Evolutionary conservation across 805 yeast genomes (phyloP).

Genomic region (Maudiozyma barnettii): DNA sequence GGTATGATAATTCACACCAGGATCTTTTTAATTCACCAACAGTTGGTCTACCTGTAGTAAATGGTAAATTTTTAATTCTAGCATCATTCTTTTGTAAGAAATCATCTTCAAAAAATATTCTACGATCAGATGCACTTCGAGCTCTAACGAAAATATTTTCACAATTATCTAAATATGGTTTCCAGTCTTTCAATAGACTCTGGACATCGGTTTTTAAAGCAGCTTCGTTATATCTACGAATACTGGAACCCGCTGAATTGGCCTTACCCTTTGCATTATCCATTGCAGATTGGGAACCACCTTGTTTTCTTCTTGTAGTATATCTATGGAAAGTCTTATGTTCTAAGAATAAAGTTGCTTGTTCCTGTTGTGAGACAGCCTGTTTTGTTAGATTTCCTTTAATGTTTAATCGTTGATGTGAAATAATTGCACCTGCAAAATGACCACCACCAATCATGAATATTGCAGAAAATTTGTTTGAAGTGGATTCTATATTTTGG

Average conservation of each 20-base stretch:
- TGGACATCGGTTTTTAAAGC: constrained; percentile 73
- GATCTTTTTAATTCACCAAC: constrained; percentile 69
- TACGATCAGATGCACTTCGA: constrained; percentile 58
- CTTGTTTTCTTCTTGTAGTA: constrained; percentile 93
- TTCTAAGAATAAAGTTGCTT: constrained; percentile 53
- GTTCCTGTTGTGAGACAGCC: constrained; percentile 43
- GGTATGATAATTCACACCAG: constrained; percentile 68
- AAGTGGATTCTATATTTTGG: constrained; percentile 10
- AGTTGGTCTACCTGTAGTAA: constrained; percentile 84
- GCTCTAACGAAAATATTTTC: constrained; percentile 72
- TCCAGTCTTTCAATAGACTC: constrained; percentile 60
- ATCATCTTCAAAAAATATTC: constrained; percentile 53
- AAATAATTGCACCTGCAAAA: constrained; percentile 89
- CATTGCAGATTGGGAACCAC: constrained; percentile 90
- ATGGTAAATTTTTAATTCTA: constrained; percentile 67
- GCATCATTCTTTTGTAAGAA: constrained; percentile 44
- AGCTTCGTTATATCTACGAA: constrained; percentile 84
- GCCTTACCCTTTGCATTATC: constrained; percentile 94
- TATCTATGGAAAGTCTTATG: constrained; percentile 90
- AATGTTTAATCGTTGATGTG: constrained; percentile 51
- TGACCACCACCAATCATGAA: constrained; percentile 97
- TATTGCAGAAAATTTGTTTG: constrained; percentile 51
- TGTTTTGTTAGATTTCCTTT: constrained; percentile 47
- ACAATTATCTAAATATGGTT: constrained; percentile 46
- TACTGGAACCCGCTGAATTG: constrained; percentile 85